Evolutionary conservation across 352 stramenopile species (phyloP), one percentile per base, ranked within the genome.

Genomic region (Phytophthora syringae): DNA sequence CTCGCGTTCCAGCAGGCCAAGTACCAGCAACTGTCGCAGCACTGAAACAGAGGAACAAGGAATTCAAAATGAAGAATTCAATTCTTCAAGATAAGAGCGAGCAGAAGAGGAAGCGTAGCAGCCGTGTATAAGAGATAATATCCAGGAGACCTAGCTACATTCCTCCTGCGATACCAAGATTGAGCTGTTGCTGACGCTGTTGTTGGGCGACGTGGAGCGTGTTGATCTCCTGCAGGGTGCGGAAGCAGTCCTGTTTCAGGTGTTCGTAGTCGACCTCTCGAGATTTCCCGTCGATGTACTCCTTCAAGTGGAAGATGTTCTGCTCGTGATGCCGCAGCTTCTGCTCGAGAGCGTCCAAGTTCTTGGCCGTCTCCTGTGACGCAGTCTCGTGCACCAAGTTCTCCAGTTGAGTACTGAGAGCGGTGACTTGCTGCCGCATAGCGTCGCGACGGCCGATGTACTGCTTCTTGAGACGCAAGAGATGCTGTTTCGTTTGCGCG

Each of bases 241-340:
- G 84, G 52, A 94, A 74, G 57, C 83, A 96, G 64, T 94, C 76
- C 28, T 91, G 82, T 67, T 93, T 94, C 36, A 96, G 67, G 52
- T 82, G 79, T 24, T 97, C 84, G 65, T 96, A 97, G 72, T 97
- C 86, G 48, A 96, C 91, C 60, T 97, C 90, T 52, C 89, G 77
- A 51, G 82, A 82, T 67, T 97, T 97, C 22, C 86, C 82, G 63
- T 96, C 92, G 22, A 96, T 86, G 56, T 84, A 97, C 49, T 98
- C 93, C 63, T 84, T 86, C 22, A 98, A 57, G 63, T 93, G 88
- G 72, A 97, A 97, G 47, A 98, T 97, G 44, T 93, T 97, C 67
- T 97, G 91, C 67, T 97, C 89, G 65, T 97, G 92, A 62, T 96
- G 88, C 10, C 88, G 79, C 57, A 98, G 67, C 65, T 97, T 97